Evolutionary conservation across 495 filamentous ascomycete genomes (phyloP), one percentile per base, ranked within the genome.

Genomic region (Trypethelium eluteriae): DNA sequence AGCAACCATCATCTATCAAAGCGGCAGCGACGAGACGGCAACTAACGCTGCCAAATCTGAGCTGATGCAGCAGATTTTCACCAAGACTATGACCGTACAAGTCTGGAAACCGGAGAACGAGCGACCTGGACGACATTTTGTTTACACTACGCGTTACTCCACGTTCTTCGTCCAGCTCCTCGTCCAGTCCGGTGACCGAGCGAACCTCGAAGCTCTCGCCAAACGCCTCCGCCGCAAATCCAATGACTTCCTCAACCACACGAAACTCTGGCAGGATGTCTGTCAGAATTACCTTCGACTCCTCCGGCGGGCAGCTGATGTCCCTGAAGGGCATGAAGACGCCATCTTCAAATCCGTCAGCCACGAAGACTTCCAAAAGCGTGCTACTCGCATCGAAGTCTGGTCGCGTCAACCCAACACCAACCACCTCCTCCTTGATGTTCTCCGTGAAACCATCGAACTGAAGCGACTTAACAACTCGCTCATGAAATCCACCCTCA

Each of bases 41-140:
- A 87, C 89, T 3, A 74, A 78, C 62, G 87, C 80, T 6, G 92
- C 92, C 12, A 91, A 89, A 72, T 74, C 81, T 36, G 89, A 94
- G 63, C 81, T 96, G 41, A 88, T 87, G 10, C 89, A 94, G 67
- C 89, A 88, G 64, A 95, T 96, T 71, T 93, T 96, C 71, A 96
- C 92, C 50, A 96, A 96, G 77, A 96, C 92, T 10, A 93, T 96
- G 86, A 86, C 87, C 5, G 86, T 96, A 70, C 91, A 95, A 75
- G 93, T 99, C 12, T 99, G 94, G 94, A 92, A 90, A 67, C 96
- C 94, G 34, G 93, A 96, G 64, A 85, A 88, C 64, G 94, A 99
- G 76, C 86, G 94, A 25, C 86, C 92, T 4, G 94, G 94, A 0
- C 82, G 94, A 50, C 95, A 98, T 72, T 94, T 94, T 71, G 90